Base-by-base conservation (phyloP, 805 yeast genomes). In the Metschnikowia shivogae region DNA sequence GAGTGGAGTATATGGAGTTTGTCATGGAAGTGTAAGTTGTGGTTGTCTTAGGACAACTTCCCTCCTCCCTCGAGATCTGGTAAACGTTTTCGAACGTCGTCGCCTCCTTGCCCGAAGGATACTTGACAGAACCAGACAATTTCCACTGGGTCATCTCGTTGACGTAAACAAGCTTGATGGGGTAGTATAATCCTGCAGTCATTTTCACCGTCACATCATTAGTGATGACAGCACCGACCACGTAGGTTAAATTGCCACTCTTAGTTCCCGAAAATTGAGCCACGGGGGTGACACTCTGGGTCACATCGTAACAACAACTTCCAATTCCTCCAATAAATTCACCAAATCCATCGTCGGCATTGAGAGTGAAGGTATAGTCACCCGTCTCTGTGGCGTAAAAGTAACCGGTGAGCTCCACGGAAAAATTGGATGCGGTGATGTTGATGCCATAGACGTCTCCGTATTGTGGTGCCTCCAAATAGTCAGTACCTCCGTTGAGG, bases 281-380 rank as follows among this genome's bases (percentile, higher is more conserved):
- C 4, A 30, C 20, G 4, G 30, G 33, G 4, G 45, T 38, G 8
- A 46, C 48, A 26, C 36, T 36, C 10, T 42, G 42, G 1, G 48
- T 41, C 1, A 47, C 49, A 14, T 39, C 44, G 11, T 45, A 40
- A 34, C 54, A 50, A 35, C 54, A 50, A 2, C 44, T 40, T 17
- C 36, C 34, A 12, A 42, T 43, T 0, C 44, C 27, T 4, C 54
- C 49, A 27, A 50, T 34, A 6, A 39, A 44, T 19, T 48, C 34
- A 4, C 50, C 38, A 7, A 45, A 46, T 9, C 52, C 54, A 35
- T 50, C 48, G 14, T 50, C 52, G 3, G 48, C 52, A 3, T 20
- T 22, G 4, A 43, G 34, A 2, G 42, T 36, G 30, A 50, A 48
- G 9, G 42, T 40, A 41, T 50, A 48, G 8, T 13, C 20, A 35